Conservation (phyloP, 352 stramenopile genomes). For the Phytophthora citricola region DNA sequence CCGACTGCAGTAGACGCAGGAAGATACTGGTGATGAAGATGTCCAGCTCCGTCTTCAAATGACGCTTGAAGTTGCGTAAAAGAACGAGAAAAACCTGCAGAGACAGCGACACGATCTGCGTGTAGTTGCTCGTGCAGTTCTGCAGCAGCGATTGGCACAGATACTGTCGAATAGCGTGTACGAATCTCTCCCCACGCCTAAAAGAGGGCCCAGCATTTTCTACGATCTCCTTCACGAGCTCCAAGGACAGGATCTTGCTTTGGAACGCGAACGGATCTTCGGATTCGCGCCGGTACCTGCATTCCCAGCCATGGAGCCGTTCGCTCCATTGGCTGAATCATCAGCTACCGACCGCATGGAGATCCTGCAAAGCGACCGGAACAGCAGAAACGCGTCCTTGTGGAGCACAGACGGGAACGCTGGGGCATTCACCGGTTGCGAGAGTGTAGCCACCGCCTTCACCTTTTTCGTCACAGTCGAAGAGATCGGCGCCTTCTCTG, state of each 20-base stretch:
- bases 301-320: slow-evolving; percentile 27
- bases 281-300: slow-evolving; percentile 43
- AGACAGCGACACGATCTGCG: slow-evolving; percentile 95
- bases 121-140: slow-evolving; percentile 98
- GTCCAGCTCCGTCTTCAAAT: slow-evolving; percentile 98
- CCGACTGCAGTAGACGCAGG: slow-evolving; percentile 96
- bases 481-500: slow-evolving; percentile 2
- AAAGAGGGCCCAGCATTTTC: slow-evolving; percentile 97
- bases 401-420: slow-evolving; percentile 97
- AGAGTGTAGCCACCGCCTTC: slow-evolving; percentile 17
- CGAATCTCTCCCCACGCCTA: slow-evolving; percentile 94
- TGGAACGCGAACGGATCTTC: slow-evolving; percentile 94
- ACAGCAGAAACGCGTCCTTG: slow-evolving; percentile 98
- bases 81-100: slow-evolving; percentile 98
- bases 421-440: slow-evolving; percentile 54
- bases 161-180: slow-evolving; percentile 96
- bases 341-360: slow-evolving; percentile 93
- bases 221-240: slow-evolving; percentile 97
- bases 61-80: slow-evolving; percentile 92
- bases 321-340: slow-evolving; percentile 63
- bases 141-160: slow-evolving; percentile 97
- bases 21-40: slow-evolving; percentile 99
- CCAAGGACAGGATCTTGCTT: slow-evolving; percentile 97
- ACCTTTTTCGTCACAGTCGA: slow-evolving; percentile 8
- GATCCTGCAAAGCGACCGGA: slow-evolving; percentile 96